A percentile compares a stretch with the other conserved stretches of the same genome.
These are phyloP conservation scores for Saturnispora hagleri DNA, from an alignment of 805 yeast genomes.

Conservation along the genomic window DNA sequence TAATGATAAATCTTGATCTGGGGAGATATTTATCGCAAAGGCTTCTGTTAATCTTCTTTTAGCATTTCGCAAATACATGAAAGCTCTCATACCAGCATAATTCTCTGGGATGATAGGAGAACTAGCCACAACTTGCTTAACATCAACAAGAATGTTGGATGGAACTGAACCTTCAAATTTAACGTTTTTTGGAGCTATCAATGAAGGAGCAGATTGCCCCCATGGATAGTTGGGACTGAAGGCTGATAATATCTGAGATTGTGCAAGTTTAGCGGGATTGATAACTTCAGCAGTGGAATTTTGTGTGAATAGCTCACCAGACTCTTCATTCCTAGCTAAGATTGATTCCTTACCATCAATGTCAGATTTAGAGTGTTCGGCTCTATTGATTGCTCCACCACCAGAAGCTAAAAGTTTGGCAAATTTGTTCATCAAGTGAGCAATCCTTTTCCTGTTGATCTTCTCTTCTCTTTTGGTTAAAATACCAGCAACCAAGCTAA, in stretches of 20 bases:
- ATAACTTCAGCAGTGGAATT: slow-evolving; percentile 18
- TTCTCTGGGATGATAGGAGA: slow-evolving; percentile 55
- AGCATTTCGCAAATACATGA: slow-evolving; percentile 58
- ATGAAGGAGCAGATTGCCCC: slow-evolving; percentile 24
- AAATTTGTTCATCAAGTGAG: slow-evolving; percentile 45
- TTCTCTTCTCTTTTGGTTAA: slow-evolving; percentile 46
- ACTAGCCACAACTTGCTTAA: slow-evolving; percentile 56
- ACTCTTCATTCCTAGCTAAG: slow-evolving; percentile 49
- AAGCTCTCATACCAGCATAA: slow-evolving; percentile 62
- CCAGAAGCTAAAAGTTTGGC: slow-evolving; percentile 48
- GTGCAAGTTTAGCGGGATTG: slow-evolving; percentile 51
- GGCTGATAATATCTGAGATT: slow-evolving; percentile 61
- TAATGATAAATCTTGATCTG: slow-evolving; percentile 48
- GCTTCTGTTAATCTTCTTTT: slow-evolving; percentile 68
- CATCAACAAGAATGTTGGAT: slow-evolving; percentile 66
- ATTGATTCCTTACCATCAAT: slow-evolving; percentile 54
- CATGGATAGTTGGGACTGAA: slow-evolving; percentile 64
- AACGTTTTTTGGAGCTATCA: slow-evolving; percentile 38
- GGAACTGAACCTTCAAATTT: slow-evolving; percentile 44
- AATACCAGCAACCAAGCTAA: slow-evolving; percentile 41
- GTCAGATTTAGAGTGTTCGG: slow-evolving; percentile 18
- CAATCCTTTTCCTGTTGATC: slow-evolving; percentile 41
- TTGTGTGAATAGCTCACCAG: slow-evolving; percentile 45
- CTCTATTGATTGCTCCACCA: slow-evolving; percentile 29
- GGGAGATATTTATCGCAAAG: slow-evolving; percentile 55